Evolutionary conservation across 345 rosid species (phyloP).

Genomic region (Microthlaspi erraticum): DNA sequence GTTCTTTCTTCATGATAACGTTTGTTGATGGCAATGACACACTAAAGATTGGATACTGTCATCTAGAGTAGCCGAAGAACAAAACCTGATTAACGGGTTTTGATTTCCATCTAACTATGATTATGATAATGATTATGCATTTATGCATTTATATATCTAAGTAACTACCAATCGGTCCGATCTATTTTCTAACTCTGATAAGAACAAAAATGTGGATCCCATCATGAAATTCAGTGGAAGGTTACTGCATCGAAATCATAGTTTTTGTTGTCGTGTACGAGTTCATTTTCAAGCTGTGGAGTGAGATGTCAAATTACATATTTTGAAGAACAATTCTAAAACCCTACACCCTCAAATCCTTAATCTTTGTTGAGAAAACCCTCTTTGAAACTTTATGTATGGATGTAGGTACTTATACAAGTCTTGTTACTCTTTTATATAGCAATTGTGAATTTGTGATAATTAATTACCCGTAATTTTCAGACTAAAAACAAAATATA

Average conservation of each 20-base stretch:
- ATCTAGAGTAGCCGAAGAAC: slow-evolving; percentile 23
- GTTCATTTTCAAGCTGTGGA: slow-evolving; percentile 4
- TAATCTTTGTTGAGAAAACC: slow-evolving; percentile 13
- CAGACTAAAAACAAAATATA: no score
- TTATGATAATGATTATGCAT: slow-evolving; percentile 18
- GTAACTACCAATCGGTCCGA: slow-evolving; percentile 5
- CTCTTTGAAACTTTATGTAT: background rate
- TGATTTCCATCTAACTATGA: slow-evolving; percentile 34
- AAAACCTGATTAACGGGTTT: slow-evolving; percentile 16
- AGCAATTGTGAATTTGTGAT: slow-evolving; percentile 22
- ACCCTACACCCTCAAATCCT: slow-evolving; percentile 2
- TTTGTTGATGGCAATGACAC: slow-evolving; percentile 40
- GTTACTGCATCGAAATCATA: slow-evolving; percentile 23
- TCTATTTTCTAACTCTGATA: slow-evolving; percentile 5
- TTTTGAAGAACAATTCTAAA: slow-evolving; percentile 17
- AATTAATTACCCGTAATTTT: background rate
- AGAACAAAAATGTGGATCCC: slow-evolving; percentile 36
- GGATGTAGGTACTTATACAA: slow-evolving; percentile 4
- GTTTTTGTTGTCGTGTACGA: background rate
- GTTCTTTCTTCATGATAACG: slow-evolving; percentile 48
- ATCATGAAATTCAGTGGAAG: slow-evolving; percentile 37
- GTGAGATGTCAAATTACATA: slow-evolving; percentile 6
- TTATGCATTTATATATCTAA: slow-evolving; percentile 5
- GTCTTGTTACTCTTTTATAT: background rate
- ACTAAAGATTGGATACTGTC: slow-evolving; percentile 27